Conservation (phyloP, 208 protist species). For the Trypanosoma conorhini region DNA sequence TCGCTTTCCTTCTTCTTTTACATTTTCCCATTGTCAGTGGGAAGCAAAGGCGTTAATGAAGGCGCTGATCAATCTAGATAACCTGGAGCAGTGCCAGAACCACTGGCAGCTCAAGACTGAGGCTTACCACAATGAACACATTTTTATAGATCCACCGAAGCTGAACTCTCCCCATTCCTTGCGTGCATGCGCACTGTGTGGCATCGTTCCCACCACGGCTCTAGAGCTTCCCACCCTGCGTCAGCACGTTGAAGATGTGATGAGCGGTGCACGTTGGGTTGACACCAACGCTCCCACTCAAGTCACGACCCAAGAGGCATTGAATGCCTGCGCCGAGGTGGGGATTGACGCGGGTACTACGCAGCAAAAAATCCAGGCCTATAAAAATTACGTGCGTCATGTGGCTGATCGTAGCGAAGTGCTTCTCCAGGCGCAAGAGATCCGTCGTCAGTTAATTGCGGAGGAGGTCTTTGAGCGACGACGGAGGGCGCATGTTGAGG, state of each 20-base stretch:
- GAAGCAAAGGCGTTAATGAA: background rate
- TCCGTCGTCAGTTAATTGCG: conserved; percentile 27
- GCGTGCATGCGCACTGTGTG: conserved; percentile 22
- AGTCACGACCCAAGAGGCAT: conserved; percentile 4
- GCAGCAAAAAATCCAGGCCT: conserved; percentile 19
- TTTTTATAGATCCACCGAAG: background rate
- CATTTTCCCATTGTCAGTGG: background rate
- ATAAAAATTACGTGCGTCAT: conserved; percentile 16
- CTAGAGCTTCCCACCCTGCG: conserved; percentile 8
- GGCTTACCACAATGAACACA: background rate
- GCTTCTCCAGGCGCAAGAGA: conserved; percentile 12
- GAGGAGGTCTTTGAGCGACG: conserved; percentile 27
- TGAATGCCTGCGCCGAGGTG: conserved; percentile 20
- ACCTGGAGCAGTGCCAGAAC: conserved; percentile 11
- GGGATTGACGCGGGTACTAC: conserved; percentile 17
- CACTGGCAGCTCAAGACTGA: background rate
- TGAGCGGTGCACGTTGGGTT: background rate
- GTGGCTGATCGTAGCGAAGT: conserved; percentile 9
- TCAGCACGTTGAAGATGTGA: conserved; percentile 20
- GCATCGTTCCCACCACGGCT: conserved; percentile 13
- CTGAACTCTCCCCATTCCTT: conserved; percentile 31
- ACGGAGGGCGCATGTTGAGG: conserved; percentile 11
- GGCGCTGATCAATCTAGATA: conserved; percentile 2
- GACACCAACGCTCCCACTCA: conserved; percentile 1
- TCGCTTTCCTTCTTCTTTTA: background rate